Evolutionary conservation across 2,329 filamentous ascomycete genomes (phyloP), one percentile per base, ranked within the genome.

Genomic region (Trichoderma sp.): DNA sequence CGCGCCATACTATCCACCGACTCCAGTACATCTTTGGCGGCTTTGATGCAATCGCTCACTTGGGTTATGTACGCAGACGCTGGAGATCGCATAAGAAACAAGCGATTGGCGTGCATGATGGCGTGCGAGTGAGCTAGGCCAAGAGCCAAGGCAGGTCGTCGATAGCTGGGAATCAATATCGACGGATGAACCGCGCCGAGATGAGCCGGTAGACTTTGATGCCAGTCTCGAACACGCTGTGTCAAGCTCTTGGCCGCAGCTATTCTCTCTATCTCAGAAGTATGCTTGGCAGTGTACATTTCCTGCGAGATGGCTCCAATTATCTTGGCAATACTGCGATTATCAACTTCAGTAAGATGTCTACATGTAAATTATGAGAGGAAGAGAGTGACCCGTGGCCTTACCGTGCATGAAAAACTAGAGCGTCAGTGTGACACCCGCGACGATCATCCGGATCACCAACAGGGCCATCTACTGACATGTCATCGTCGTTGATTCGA

Each of bases 81-180:
- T 8, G 72, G 68, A n/a, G 71, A 76, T 50, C 66, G 78, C 0
- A 88, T 77, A 0, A 88, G 78, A 53, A 87, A 85, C 0, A 84
- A 82, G 0, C 86, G 81, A 56, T 85, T 86, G 7, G 84, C 81
- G 19, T 88, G 80, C 72, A 89, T 85, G 9, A 85, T 78, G 2
- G 85, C 84, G 64, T 88, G 86, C 5, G 80, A 82, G 70, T 87
- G 83, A 0, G 84, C 84, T 0, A 88, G 76, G 45, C 82, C 83
- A 10, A 88, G 74, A 1, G 86, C 84, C 0, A 79, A 83, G 2
- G 84, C 82, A 70, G 88, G 86, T 4, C 78, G 80, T 37, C 75
- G 77, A 45, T 84, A 83, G 5, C 77, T 79, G 0, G 80, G 78
- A 12, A 85, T 82, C 2, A 85, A 73, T 67, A 80, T 83, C 0